Percentiles rank a stretch among this genome's conserved stretches.
These are phyloP conservation scores for Parafenestella ontariensis DNA, from an alignment of 2,329 filamentous ascomycete genomes.

Conservation along the genomic window DNA sequence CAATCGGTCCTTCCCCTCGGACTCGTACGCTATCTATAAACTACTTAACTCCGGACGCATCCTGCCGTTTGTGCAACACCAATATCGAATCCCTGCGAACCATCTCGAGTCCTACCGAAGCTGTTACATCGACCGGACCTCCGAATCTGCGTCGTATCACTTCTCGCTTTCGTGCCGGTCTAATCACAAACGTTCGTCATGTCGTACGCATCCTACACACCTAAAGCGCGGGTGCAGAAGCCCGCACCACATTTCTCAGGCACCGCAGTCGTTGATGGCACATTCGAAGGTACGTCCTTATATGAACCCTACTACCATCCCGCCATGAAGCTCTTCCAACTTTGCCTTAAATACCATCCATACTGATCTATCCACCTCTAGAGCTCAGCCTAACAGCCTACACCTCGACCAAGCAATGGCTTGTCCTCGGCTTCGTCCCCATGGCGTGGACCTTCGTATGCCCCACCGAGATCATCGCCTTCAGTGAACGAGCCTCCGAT, in stretches of 20 bases:
- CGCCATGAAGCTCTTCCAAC: not conserved
- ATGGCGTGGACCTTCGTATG: conserved; percentile 74
- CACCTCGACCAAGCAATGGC: conserved; percentile 60
- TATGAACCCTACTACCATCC: not conserved
- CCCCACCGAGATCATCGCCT: conserved; percentile 71
- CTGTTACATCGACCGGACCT: not conserved
- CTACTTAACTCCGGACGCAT: not conserved
- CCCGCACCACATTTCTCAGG: conserved; percentile 48
- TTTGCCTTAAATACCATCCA: conserved; percentile 2
- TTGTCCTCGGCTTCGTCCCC: conserved; percentile 71
- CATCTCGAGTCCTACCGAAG: conserved; percentile 3
- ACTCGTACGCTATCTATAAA: conserved; percentile 1
- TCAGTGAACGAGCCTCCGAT: conserved; percentile 66
- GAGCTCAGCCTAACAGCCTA: conserved; percentile 50
- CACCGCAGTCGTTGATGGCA: conserved; percentile 50
- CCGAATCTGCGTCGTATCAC: conserved; percentile 17
- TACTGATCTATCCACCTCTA: conserved; percentile 23
- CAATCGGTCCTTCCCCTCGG: not conserved
- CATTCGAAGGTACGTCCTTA: conserved; percentile 46
- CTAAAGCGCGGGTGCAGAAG: conserved; percentile 50
- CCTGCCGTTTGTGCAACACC: conserved; percentile 3
- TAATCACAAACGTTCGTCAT: conserved; percentile 22
- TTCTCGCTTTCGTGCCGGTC: conserved; percentile 8
- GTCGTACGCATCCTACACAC: conserved; percentile 43
- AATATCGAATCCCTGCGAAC: conserved; percentile 1